These are phyloP conservation scores for Pichia sp. DNA, from an alignment of 1,139 yeast genomes.

Conservation along the genomic window DNA sequence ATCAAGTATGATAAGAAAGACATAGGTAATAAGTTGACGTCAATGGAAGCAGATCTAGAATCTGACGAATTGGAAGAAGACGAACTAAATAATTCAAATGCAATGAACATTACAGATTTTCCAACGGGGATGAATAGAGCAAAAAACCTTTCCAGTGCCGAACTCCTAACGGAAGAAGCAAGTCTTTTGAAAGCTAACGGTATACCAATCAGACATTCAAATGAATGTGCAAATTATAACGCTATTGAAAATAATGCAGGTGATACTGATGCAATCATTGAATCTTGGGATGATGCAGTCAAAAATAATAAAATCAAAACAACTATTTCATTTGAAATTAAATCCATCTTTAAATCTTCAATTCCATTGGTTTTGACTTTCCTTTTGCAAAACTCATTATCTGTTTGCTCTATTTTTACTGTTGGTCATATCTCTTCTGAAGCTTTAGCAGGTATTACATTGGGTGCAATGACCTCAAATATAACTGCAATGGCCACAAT, in stretches of 20 bases:
- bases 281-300: conserved; percentile 32
- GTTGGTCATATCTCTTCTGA: conserved; percentile 56
- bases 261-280: conserved; percentile 20
- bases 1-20: conserved; percentile 17
- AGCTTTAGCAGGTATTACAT: conserved; percentile 53
- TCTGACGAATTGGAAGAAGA: conserved; percentile 7
- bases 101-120: background rate
- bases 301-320: conserved; percentile 28
- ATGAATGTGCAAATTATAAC: background rate
- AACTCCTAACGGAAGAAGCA: conserved; percentile 26
- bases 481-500: conserved; percentile 54
- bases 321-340: conserved; percentile 33
- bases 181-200: conserved; percentile 23
- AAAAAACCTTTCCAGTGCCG: conserved; percentile 2
- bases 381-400: conserved; percentile 47
- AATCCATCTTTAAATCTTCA: conserved; percentile 38
- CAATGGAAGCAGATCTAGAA: conserved; percentile 12
- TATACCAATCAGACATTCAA: conserved; percentile 22
- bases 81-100: background rate
- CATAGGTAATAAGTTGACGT: conserved; percentile 15
- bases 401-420: conserved; percentile 51
- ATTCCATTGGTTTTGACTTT: conserved; percentile 50
- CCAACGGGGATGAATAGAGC: background rate
- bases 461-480: conserved; percentile 59
- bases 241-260: background rate